A percentile compares a stretch with the other conserved stretches of the same genome.
These are phyloP conservation scores for Phytophthora ohioensis DNA, from an alignment of 352 stramenopile species.

Conservation along the genomic window DNA sequence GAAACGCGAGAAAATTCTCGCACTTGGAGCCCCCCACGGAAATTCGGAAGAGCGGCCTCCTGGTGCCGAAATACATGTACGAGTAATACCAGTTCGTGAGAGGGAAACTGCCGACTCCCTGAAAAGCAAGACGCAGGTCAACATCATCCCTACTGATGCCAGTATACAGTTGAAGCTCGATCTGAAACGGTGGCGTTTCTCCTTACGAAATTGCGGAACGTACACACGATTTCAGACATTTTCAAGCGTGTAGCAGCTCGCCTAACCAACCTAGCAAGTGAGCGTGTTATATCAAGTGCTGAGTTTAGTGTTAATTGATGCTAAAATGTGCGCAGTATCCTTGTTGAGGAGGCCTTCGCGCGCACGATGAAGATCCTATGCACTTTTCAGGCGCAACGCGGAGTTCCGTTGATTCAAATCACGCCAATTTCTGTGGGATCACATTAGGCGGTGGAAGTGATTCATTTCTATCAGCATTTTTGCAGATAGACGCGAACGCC, in stretches of 20 bases:
- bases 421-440: not conserved
- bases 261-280: constrained; percentile 1
- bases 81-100: not conserved
- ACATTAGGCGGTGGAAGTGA: not conserved
- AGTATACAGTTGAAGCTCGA: not conserved
- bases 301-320: too few species aligned
- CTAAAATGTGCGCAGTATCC: not conserved
- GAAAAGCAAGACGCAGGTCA: too few species aligned
- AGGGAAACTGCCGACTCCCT: not conserved
- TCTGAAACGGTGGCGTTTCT: not conserved
- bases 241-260: not conserved
- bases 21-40: constrained; percentile 17
- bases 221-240: not conserved
- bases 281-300: not conserved
- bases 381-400: not conserved
- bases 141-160: too few species aligned
- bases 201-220: not conserved
- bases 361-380: not conserved
- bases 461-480: not conserved
- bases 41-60: not conserved
- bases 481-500: not conserved
- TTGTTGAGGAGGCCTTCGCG: constrained; percentile 1
- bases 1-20: constrained; percentile 19
- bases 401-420: not conserved
- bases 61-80: not conserved